phyloP scores from a whole-genome alignment of 495 filamentous ascomycete genomes.

The Aspergillus mulundensis region DNA sequence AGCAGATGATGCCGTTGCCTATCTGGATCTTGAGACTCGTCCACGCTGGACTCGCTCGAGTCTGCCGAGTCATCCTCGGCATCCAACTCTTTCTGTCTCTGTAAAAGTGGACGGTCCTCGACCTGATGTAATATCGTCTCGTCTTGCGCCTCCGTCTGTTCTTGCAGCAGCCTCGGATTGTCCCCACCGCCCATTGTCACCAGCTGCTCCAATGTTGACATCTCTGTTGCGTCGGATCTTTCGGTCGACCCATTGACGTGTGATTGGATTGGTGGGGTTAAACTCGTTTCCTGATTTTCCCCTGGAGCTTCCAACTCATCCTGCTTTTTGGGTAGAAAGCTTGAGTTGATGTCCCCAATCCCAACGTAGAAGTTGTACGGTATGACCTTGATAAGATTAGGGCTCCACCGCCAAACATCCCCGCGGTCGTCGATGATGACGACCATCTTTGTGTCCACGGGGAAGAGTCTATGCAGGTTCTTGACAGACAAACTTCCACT shows the following conservation, averaged over 20 bases:
- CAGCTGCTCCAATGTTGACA: slow-evolving; percentile 67
- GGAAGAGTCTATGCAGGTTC: slow-evolving; percentile 86
- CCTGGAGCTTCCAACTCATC: slow-evolving; percentile 48
- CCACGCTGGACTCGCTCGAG: slow-evolving; percentile 33
- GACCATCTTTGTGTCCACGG: slow-evolving; percentile 97
- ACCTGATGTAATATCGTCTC: slow-evolving; percentile 84
- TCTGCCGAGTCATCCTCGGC: slow-evolving; percentile 68
- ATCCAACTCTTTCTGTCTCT: slow-evolving; percentile 85
- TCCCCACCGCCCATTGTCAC: slow-evolving; percentile 72
- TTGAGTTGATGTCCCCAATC: slow-evolving; percentile 98
- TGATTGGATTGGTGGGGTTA: slow-evolving; percentile 25
- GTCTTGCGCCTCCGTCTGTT: slow-evolving; percentile 77
- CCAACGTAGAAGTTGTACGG: slow-evolving; percentile 98
- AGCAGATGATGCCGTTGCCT: slow-evolving; percentile 72
- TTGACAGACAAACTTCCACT: slow-evolving; percentile 90
- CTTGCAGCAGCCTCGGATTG: slow-evolving; percentile 63
- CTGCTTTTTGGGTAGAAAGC: slow-evolving; percentile 85
- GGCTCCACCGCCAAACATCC: slow-evolving; percentile 95
- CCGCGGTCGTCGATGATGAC: slow-evolving; percentile 97
- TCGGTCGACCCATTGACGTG: slow-evolving; percentile 33
- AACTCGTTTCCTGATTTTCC: slow-evolving; percentile 19
- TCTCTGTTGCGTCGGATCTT: slow-evolving; percentile 28
- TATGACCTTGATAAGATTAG: slow-evolving; percentile 89
- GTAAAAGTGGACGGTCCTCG: slow-evolving; percentile 77
- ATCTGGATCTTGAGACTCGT: slow-evolving; percentile 39